Evolutionary conservation across 2,329 filamentous ascomycete species (phyloP), one percentile per base, ranked within the genome.

Genomic region (Blastomyces percursus): DNA sequence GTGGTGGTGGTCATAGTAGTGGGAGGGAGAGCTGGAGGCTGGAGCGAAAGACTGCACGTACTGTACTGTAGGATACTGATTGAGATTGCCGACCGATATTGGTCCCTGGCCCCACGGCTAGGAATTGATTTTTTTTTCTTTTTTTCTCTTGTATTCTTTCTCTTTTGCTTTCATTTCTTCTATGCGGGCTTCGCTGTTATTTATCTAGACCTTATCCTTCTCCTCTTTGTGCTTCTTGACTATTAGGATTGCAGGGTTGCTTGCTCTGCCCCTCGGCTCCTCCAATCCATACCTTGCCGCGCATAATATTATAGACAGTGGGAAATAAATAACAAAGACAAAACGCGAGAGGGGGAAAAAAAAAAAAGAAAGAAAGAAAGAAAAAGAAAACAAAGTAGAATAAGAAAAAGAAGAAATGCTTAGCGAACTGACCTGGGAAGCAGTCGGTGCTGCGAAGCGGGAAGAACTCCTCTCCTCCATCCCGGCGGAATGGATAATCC

Each of bases 401-500:
- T 7, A 12, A 12, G 46, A 16, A 58, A 9, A n/a, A 7, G 21
- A 12, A 62, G 50, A 38, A 60, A 60, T 58, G 44, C 30, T 42
- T 30, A 46, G 58, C 16, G 59, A 70, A 51, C 65, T 65, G 8
- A 21, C 59, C 40, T 76, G 75, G 62, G 59, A 71, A 12, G 61
- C 67, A 24, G 72, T 78, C 42, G 72, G 74, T 21, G 67, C 70
- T 19, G 70, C 71, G 24, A 79, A 79, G 66, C 75, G 76, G 62
- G 68, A 69, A n/a, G 69, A 74, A 9, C 69, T 77, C 24, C 69
- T 71, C 44, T 66, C 73, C 27, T 69, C 70, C 21, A 77, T 78
- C 44, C 76, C 76, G 1, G 40, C 69, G 1, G 69, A 76, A 74
- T 78, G 76, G 76, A 68, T 68, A 38, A 68, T 78, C 9, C 68